Percentiles rank a stretch among this genome's conserved stretches.
Conservation (phyloP, 768 basidiomycete genomes). For the Termitomyces sp. region DNA sequence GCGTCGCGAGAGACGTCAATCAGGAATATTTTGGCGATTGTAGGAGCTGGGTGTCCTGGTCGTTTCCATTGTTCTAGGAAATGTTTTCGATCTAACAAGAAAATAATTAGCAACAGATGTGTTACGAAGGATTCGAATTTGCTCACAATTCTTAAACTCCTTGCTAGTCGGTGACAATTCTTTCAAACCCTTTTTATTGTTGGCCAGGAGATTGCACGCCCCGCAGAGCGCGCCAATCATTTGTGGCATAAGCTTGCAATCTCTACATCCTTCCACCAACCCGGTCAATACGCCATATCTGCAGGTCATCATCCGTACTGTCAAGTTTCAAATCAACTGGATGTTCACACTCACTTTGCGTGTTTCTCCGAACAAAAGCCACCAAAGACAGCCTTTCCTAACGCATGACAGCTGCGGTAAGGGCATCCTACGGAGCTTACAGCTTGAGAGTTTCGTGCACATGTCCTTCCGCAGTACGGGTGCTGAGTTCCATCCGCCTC, state of each 20-base stretch:
- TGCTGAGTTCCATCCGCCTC: constrained; percentile 54
- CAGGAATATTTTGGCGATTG: constrained; percentile 58
- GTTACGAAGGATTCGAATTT: constrained; percentile 12
- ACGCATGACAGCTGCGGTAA: constrained; percentile 51
- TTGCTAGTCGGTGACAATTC: constrained; percentile 47
- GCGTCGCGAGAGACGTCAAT: constrained; percentile 41
- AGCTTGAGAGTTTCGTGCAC: constrained; percentile 48
- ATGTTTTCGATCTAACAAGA: constrained; percentile 39
- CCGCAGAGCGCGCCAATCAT: constrained; percentile 46
- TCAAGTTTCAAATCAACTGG: not conserved
- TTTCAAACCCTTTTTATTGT: constrained; percentile 42
- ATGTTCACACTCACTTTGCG: constrained; percentile 44
- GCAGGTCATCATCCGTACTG: constrained; percentile 7
- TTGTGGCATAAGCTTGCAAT: constrained; percentile 48
- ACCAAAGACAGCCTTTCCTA: constrained; percentile 47
- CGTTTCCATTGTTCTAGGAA: constrained; percentile 59
- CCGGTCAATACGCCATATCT: constrained; percentile 55
- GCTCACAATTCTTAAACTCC: constrained; percentile 53
- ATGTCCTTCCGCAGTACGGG: constrained; percentile 60
- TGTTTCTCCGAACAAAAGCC: constrained; percentile 62
- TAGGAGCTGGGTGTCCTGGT: constrained; percentile 30
- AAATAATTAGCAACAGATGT: constrained; percentile 14
- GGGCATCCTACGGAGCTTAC: constrained; percentile 40
- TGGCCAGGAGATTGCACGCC: constrained; percentile 46
- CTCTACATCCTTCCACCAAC: constrained; percentile 47